A percentile compares a stretch with the other conserved stretches of the same genome.
Evolutionary conservation across 2,329 filamentous ascomycete species (phyloP).

Genomic region (Paraphoma chrysanthemicola): DNA sequence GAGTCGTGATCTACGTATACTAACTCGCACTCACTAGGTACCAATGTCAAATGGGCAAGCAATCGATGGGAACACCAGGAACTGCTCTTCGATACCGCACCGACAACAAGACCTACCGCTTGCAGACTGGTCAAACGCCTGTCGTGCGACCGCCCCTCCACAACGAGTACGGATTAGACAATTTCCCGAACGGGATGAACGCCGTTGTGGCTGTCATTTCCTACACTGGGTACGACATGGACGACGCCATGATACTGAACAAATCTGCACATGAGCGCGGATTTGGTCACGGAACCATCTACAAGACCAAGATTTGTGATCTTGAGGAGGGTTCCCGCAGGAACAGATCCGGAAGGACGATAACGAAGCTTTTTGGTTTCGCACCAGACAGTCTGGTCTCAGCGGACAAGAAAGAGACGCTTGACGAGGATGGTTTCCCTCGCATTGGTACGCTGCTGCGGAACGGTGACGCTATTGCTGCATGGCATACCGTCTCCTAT

Average conservation of each 20-base stretch:
- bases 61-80: slow-evolving; percentile 96
- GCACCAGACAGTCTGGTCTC: slow-evolving; percentile 78
- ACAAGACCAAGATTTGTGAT: slow-evolving; percentile 94
- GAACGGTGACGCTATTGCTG: slow-evolving; percentile 84
- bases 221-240: slow-evolving; percentile 99
- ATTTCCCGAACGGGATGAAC: slow-evolving; percentile 96
- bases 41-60: slow-evolving; percentile 80
- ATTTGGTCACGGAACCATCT: slow-evolving; percentile 94
- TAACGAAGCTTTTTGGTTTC: slow-evolving; percentile 89
- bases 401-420: slow-evolving; percentile 70
- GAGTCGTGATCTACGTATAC: too few species aligned
- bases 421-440: slow-evolving; percentile 89
- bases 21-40: slow-evolving; percentile 56
- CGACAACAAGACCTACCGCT: slow-evolving; percentile 94
- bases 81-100: slow-evolving; percentile 85
- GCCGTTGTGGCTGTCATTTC: slow-evolving; percentile 97
- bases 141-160: slow-evolving; percentile 91
- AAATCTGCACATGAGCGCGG: slow-evolving; percentile 96
- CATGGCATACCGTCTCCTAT: slow-evolving; percentile 85
- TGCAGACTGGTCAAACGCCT: slow-evolving; percentile 96
- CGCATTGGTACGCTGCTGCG: slow-evolving; percentile 78
- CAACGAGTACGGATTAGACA: slow-evolving; percentile 95
- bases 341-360: slow-evolving; percentile 69
- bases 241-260: slow-evolving; percentile 99
- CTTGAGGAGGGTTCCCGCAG: slow-evolving; percentile 78